phyloP scores from a whole-genome alignment of 805 yeast genomes.

The Jamesozyma gamospora region DNA sequence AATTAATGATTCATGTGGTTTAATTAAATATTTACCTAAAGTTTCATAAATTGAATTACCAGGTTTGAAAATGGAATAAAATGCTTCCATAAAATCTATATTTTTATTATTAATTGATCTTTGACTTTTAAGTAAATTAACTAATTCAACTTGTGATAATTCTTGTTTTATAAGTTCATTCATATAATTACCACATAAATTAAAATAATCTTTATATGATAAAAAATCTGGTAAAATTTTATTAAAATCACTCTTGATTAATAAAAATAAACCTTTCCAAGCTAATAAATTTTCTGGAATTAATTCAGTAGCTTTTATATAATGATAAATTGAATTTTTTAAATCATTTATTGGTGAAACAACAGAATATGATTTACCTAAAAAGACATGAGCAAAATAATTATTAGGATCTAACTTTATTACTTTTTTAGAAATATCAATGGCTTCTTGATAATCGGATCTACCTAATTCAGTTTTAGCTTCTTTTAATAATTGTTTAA shows the following conservation, averaged over 20 bases:
- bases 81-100: conserved; percentile 32
- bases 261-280: conserved; percentile 70
- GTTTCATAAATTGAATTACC: conserved; percentile 45
- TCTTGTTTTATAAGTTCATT: conserved; percentile 34
- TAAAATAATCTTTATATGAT: conserved; percentile 34
- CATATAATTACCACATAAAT: conserved; percentile 37
- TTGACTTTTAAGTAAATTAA: conserved; percentile 39
- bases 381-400: conserved; percentile 59
- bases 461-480: conserved; percentile 44
- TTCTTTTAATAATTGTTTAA: conserved; percentile 34
- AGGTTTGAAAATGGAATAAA: conserved; percentile 44
- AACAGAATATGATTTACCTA: conserved; percentile 58
- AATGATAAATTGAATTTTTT: conserved; percentile 24
- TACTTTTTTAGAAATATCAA: conserved; percentile 46
- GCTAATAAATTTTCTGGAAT: conserved; percentile 49
- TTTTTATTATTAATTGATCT: conserved; percentile 32
- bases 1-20: conserved; percentile 36
- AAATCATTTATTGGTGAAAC: conserved; percentile 7
- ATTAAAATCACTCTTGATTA: conserved; percentile 27
- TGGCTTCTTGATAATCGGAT: conserved; percentile 53
- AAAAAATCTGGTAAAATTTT: conserved; percentile 29
- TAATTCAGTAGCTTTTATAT: conserved; percentile 39
- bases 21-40: conserved; percentile 39
- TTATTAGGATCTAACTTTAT: conserved; percentile 45
- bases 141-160: conserved; percentile 39